Conservation (phyloP, 2,329 filamentous ascomycete species). For the Aspergillus ibericus region DNA sequence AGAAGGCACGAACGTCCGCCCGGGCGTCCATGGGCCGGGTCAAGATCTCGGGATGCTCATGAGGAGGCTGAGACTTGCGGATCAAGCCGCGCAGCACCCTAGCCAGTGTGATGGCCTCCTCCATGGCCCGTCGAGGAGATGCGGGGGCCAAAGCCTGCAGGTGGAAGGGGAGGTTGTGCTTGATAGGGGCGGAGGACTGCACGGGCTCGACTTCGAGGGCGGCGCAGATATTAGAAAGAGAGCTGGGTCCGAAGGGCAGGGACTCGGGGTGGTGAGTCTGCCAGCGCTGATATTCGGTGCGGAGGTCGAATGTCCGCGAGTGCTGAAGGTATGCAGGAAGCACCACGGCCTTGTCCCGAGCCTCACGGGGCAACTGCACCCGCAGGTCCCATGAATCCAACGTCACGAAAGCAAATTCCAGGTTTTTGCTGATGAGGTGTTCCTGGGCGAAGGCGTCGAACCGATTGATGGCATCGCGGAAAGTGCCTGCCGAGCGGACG, state of each 20-base stretch:
- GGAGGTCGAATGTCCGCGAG: constrained; percentile 93
- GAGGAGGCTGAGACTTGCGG: constrained; percentile 89
- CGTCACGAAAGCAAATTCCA: constrained; percentile 97
- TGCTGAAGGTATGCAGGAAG: constrained; percentile 96
- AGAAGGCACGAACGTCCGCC: constrained; percentile 92
- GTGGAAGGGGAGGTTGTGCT: constrained; percentile 97
- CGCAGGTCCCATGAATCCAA: constrained; percentile 98
- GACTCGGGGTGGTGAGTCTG: constrained; percentile 98
- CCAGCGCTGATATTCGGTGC: constrained; percentile 97
- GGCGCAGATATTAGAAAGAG: constrained; percentile 95
- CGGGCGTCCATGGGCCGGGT: constrained; percentile 95
- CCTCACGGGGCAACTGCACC: constrained; percentile 94
- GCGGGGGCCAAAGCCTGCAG: constrained; percentile 93
- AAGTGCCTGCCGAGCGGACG: constrained; percentile 93
- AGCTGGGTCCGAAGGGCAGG: constrained; percentile 91
- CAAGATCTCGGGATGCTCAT: constrained; percentile 92
- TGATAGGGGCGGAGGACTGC: constrained; percentile 95
- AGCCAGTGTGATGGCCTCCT: constrained; percentile 92
- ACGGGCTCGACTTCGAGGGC: constrained; percentile 97
- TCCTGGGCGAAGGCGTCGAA: constrained; percentile 94
- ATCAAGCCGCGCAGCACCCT: constrained; percentile 90
- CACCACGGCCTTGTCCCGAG: constrained; percentile 96
- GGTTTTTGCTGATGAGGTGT: constrained; percentile 83
- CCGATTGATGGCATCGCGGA: constrained; percentile 92
- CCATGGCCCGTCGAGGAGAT: constrained; percentile 93